Percentiles rank a stretch among this genome's conserved stretches.
Evolutionary conservation across 306 rosid genomes (phyloP).

Genomic region (Sechiopsis laciniata): DNA sequence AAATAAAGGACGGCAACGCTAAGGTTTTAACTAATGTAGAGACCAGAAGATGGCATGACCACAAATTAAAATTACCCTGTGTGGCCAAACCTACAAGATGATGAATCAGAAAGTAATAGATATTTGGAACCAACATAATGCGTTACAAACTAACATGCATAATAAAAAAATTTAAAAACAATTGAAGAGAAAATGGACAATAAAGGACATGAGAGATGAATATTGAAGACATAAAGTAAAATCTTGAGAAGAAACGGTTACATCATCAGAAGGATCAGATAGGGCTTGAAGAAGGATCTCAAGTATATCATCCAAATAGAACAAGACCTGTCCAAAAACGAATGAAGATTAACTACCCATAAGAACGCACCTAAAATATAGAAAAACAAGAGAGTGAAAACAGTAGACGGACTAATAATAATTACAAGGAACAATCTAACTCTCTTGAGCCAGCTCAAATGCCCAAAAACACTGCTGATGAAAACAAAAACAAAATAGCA

Average conservation of each 20-base stretch:
- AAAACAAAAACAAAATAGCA: background rate
- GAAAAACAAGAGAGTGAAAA: conserved; percentile 13
- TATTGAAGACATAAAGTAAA: background rate
- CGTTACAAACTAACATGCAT: background rate
- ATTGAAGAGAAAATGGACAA: background rate
- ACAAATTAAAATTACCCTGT: background rate
- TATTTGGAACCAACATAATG: background rate
- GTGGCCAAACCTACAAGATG: background rate
- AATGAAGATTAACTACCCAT: conserved; percentile 18
- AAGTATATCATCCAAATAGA: conserved; percentile 64
- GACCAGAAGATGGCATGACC: conserved; percentile 6
- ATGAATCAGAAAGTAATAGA: background rate
- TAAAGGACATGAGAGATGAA: background rate
- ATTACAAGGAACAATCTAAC: conserved; percentile 6
- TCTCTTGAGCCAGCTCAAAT: background rate
- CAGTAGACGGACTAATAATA: background rate
- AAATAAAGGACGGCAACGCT: background rate
- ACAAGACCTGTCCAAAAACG: conserved; percentile 56
- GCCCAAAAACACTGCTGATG: background rate
- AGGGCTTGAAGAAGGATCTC: conserved; percentile 75
- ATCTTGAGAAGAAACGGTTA: conserved; percentile 32
- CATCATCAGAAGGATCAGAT: conserved; percentile 88
- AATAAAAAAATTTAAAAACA: background rate
- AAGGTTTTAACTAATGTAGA: background rate
- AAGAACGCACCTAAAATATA: background rate